Conservation (phyloP, 129 eudicot genomes). For the Daucus carota region DH1_v3.0 NC_030381.2:32612001-32612500, state of each 20-base stretch:
- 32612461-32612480: neutral
- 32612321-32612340: neutral
- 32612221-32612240: neutral
- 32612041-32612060: neutral
- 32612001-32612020: neutral
- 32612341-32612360: neutral
- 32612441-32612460: neutral
- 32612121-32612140: conserved; percentile 18
- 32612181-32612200: conserved; percentile 56
- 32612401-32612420: neutral
- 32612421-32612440: neutral
- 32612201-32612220: neutral
- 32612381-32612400: neutral
- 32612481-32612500: neutral
- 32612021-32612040: neutral
- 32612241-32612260: neutral
- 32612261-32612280: neutral
- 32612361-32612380: neutral
- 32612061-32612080: neutral
- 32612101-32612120: neutral
- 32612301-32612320: too few species aligned
- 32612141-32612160: conserved; percentile 53
- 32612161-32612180: conserved; percentile 28
- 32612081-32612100: neutral
- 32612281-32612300: neutral